These are phyloP conservation scores for Gleditsia sinensis DNA, from an alignment of 306 rosid species.

Conservation along the genomic window DNA sequence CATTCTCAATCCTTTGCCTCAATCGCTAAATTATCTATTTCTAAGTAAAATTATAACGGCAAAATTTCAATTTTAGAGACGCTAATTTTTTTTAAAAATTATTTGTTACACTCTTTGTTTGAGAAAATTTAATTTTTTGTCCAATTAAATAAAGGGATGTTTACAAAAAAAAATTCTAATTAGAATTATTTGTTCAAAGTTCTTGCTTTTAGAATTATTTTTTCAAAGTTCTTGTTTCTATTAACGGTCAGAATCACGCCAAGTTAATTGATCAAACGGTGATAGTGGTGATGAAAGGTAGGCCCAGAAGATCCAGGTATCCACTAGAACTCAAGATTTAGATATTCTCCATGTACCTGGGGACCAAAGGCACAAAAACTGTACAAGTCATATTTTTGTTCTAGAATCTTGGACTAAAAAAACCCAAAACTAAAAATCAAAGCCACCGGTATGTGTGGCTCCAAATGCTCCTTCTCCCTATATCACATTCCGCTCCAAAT, in stretches of 20 bases:
- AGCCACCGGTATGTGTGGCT: slow-evolving; percentile 65
- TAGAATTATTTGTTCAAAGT: too few species aligned
- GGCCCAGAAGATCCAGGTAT: slow-evolving; percentile 27
- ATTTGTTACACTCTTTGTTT: too few species aligned
- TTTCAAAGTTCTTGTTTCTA: background rate
- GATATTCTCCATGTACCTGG: slow-evolving; percentile 36
- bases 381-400: slow-evolving; percentile 31
- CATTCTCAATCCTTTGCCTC: too few species aligned
- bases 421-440: slow-evolving; percentile 40
- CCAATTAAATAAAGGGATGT: too few species aligned
- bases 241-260: slow-evolving; percentile 8
- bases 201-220: background rate
- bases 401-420: slow-evolving; percentile 15
- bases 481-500: slow-evolving; percentile 44
- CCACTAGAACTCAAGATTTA: slow-evolving; percentile 38
- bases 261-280: background rate
- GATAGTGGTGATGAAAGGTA: slow-evolving; percentile 22
- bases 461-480: slow-evolving; percentile 27
- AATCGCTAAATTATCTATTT: too few species aligned
- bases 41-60: too few species aligned
- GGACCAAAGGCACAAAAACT: slow-evolving; percentile 25
- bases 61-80: too few species aligned
- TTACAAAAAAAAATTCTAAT: too few species aligned
- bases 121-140: too few species aligned
- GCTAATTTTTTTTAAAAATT: too few species aligned